phyloP scores from a whole-genome alignment of 176 grass and related monocot species.

The Raddia distichophylla region DNA sequence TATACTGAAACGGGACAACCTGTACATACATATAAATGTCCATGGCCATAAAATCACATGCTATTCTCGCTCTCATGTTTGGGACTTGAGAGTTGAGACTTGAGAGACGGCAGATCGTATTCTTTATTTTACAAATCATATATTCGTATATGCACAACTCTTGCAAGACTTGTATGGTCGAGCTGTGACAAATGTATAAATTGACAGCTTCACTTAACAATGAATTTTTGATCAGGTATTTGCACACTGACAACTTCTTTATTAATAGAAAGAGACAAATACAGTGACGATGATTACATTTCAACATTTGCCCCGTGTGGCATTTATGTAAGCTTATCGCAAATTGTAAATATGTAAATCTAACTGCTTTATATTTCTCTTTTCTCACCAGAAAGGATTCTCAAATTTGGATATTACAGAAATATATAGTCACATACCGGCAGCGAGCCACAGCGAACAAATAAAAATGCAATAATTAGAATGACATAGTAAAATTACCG shows the following conservation, averaged over 20 bases:
- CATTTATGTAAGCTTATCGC: neutral
- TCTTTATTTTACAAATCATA: constrained; percentile 1
- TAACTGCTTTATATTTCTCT: neutral
- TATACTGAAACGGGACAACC: neutral
- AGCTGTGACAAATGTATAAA: neutral
- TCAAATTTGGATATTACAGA: neutral
- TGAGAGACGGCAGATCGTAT: neutral
- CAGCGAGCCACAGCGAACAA: neutral
- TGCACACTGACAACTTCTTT: too few species aligned
- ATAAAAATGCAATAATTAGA: constrained; percentile 1
- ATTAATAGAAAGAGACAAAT: too few species aligned
- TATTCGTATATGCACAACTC: neutral
- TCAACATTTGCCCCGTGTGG: neutral
- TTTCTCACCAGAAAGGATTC: neutral
- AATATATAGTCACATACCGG: neutral
- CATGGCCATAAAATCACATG: neutral
- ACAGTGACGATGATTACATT: too few species aligned
- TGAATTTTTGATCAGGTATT: too few species aligned
- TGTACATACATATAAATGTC: constrained; percentile 39
- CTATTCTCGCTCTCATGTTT: neutral
- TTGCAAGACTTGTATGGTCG: neutral
- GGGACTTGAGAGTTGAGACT: neutral
- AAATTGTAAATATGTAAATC: neutral
- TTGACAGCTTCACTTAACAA: neutral
- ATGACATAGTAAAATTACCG: neutral